Evolutionary conservation across 352 stramenopile genomes (phyloP), one percentile per base, ranked within the genome.

Genomic region (Stramenopiles sp.): DNA sequence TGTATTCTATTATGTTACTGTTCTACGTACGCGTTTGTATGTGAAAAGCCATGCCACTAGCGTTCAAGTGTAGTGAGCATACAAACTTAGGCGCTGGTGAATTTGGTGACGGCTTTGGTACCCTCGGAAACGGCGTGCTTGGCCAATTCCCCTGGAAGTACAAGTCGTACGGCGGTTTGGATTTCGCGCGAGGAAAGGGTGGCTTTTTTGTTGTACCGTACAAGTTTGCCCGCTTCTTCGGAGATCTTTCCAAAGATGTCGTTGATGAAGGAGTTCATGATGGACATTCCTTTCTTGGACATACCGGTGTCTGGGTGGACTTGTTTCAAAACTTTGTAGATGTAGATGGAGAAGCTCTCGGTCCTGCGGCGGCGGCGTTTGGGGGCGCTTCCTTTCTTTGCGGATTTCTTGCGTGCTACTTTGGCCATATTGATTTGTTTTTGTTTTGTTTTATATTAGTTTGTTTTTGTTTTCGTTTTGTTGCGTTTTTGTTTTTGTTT

Each of bases 251-350:
- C 94, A 82, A 98, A 98, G 77, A 97, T 97, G 82, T 98, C 92
- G 84, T 97, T 97, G 83, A 98, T 97, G 84, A 98, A 98, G 77
- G 93, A 98, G 88, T 97, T 97, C 91, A 96, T 96, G 85, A 98
- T 97, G 74, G 90, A 96, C 92, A 97, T 97, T 69, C 89, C 92
- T 77, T 91, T 91, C 89, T 95, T 95, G 83, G 85, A 95, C 81
- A 98, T 98, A 81, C 93, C 93, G 77, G 89, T 97, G 78, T 97
- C 91, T 2, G 92, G 91, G 84, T 97, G 91, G 79, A 98, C 91
- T 82, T 97, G 92, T 71, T 88, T 90, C 75, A 93, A 77, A 73
- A 93, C 87, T 84, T 93, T 93, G 86, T 93, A 93, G 82, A 93
- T 93, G 86, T 92, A 92, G 73, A 84, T 90, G 79, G 85, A 88